A percentile compares a stretch with the other conserved stretches of the same genome.
These are phyloP conservation scores for Pichia sporocuriosa DNA, from an alignment of 805 yeast species.

Conservation along the genomic window DNA sequence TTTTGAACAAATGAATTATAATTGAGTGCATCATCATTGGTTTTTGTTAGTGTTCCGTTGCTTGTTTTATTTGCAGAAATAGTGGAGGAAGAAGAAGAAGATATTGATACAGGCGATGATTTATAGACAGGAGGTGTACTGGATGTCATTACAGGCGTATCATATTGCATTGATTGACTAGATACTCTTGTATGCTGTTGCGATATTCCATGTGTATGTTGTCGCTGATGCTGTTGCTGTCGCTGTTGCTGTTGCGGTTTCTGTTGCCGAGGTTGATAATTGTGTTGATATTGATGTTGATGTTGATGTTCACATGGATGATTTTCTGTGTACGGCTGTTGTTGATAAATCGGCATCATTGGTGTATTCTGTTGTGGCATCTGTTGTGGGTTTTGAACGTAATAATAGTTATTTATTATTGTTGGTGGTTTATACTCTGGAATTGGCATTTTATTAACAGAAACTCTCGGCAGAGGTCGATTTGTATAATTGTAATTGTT, in stretches of 20 bases:
- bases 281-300: not conserved
- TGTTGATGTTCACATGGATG: too few relatives aligned
- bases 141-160: too few relatives aligned
- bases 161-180: too few relatives aligned
- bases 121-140: too few relatives aligned
- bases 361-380: not conserved
- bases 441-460: not conserved
- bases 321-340: too few relatives aligned
- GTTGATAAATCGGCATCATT: too few relatives aligned
- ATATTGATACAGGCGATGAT: not conserved
- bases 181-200: not conserved
- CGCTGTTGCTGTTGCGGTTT: constrained; percentile 9
- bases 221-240: not conserved
- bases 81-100: not conserved
- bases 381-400: constrained; percentile 14
- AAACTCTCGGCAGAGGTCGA: constrained; percentile 2
- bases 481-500: constrained; percentile 2
- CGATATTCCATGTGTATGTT: not conserved
- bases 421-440: constrained; percentile 13
- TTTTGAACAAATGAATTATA: constrained; percentile 4
- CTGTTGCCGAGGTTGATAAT: constrained; percentile 2
- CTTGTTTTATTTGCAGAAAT: too few relatives aligned
- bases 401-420: constrained; percentile 18
- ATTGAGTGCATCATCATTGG: not conserved
- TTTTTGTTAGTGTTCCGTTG: too few relatives aligned